phyloP scores from a whole-genome alignment of 2,329 filamentous ascomycete species.

The Fusarium brachygibbosum region DNA sequence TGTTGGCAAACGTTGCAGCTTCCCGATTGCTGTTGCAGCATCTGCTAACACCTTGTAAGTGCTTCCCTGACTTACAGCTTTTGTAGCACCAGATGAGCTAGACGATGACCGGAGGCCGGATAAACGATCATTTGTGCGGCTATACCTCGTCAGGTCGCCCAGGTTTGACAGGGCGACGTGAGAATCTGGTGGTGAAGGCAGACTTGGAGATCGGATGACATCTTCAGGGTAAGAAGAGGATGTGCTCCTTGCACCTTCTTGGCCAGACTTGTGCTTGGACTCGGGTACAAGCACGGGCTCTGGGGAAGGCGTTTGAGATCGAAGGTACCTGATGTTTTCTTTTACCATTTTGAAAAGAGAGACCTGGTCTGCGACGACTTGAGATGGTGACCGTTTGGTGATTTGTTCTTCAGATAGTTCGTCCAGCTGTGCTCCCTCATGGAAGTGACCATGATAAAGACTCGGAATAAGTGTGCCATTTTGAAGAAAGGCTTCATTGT shows the following conservation, averaged over 20 bases:
- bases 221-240: slow-evolving; percentile 53
- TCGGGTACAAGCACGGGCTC: background rate
- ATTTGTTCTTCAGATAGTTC: slow-evolving; percentile 12
- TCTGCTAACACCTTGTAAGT: slow-evolving; percentile 44
- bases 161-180: slow-evolving; percentile 46
- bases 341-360: slow-evolving; percentile 36
- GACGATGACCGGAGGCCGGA: slow-evolving; percentile 51
- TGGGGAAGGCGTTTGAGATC: slow-evolving; percentile 29
- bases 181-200: slow-evolving; percentile 50
- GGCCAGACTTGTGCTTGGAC: background rate
- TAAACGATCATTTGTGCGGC: slow-evolving; percentile 48
- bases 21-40: slow-evolving; percentile 43
- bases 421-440: slow-evolving; percentile 29
- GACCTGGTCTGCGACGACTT: slow-evolving; percentile 36
- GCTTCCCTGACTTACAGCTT: slow-evolving; percentile 28
- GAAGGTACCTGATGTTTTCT: slow-evolving; percentile 23
- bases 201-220: slow-evolving; percentile 33
- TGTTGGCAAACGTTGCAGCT: slow-evolving; percentile 46
- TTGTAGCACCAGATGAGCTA: slow-evolving; percentile 32
- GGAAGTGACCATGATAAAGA: slow-evolving; percentile 3
- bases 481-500: slow-evolving; percentile 27
- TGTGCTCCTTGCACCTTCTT: slow-evolving; percentile 41
- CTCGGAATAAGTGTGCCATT: slow-evolving; percentile 11
- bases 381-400: slow-evolving; percentile 3
- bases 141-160: slow-evolving; percentile 51